A percentile compares a stretch with the other conserved stretches of the same genome.
Evolutionary conservation across 108 stramenopile genomes (phyloP).

Genomic region (Phaeodactylum tricornutum): DNA sequence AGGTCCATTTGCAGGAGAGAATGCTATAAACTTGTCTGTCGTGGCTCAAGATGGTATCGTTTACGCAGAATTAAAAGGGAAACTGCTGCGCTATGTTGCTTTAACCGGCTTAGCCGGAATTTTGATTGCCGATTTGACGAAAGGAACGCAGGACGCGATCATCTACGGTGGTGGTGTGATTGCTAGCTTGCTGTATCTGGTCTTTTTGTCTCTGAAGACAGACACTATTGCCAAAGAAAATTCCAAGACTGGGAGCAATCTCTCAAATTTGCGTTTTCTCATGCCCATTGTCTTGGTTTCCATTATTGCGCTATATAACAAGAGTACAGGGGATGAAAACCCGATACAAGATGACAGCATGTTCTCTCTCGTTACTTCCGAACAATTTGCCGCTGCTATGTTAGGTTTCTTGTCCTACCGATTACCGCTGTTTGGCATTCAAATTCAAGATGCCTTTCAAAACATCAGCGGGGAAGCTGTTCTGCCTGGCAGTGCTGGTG

Average conservation of each 20-base stretch:
- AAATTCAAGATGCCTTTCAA: constrained; percentile 45
- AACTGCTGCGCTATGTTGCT: constrained; percentile 41
- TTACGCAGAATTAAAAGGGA: constrained; percentile 44
- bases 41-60: constrained; percentile 29
- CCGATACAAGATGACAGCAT: constrained; percentile 20
- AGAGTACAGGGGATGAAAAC: constrained; percentile 24
- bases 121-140: constrained; percentile 27
- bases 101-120: constrained; percentile 48
- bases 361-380: constrained; percentile 46
- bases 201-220: constrained; percentile 65
- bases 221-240: constrained; percentile 49
- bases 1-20: constrained; percentile 35
- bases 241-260: constrained; percentile 37
- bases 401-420: constrained; percentile 82
- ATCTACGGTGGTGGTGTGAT: constrained; percentile 56
- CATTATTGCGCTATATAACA: constrained; percentile 54
- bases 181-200: constrained; percentile 59
- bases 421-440: constrained; percentile 58
- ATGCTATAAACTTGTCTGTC: constrained; percentile 29
- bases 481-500: constrained; percentile 47
- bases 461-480: constrained; percentile 5
- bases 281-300: constrained; percentile 57
- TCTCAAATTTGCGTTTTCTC: constrained; percentile 59
- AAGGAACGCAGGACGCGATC: constrained; percentile 43
- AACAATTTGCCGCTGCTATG: constrained; percentile 71